Conservation (phyloP, 2,329 filamentous ascomycete species). For the Aspergillus neotritici region DNA sequence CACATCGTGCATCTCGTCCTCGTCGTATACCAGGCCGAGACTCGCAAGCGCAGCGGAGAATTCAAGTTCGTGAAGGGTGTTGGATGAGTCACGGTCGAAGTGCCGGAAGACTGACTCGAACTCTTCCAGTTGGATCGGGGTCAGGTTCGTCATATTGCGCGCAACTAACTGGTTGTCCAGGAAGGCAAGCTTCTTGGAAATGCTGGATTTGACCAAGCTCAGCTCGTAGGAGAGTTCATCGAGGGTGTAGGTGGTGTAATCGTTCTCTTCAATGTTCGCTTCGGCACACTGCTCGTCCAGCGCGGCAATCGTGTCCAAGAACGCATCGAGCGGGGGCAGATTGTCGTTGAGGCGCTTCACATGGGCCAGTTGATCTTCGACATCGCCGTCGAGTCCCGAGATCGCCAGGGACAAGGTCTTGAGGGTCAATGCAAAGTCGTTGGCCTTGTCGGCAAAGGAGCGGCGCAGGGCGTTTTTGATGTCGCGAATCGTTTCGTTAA, state of each 20-base stretch:
- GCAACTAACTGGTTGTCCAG: slow-evolving; percentile 98
- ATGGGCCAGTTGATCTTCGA: slow-evolving; percentile 88
- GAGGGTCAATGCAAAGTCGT: slow-evolving; percentile 91
- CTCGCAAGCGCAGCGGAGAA: slow-evolving; percentile 95
- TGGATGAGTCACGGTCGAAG: slow-evolving; percentile 89
- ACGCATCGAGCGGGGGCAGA: slow-evolving; percentile 81
- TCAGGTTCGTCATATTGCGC: slow-evolving; percentile 96
- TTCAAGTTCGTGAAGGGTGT: slow-evolving; percentile 85
- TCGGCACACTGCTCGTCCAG: slow-evolving; percentile 87
- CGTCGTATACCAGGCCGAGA: slow-evolving; percentile 89
- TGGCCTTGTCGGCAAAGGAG: slow-evolving; percentile 95
- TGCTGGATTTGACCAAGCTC: slow-evolving; percentile 80
- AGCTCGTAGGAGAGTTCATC: slow-evolving; percentile 94
- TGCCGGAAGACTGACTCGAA: slow-evolving; percentile 98
- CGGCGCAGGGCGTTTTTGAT: slow-evolving; percentile 94
- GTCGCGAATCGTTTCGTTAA: slow-evolving; percentile 97
- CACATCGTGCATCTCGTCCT: slow-evolving; percentile 96
- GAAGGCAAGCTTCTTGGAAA: slow-evolving; percentile 94
- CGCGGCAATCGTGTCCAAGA: slow-evolving; percentile 77
- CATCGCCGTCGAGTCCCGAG: slow-evolving; percentile 92
- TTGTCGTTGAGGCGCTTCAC: slow-evolving; percentile 80
- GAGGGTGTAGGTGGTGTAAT: slow-evolving; percentile 98
- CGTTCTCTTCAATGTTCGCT: slow-evolving; percentile 98
- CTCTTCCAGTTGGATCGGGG: slow-evolving; percentile 95
- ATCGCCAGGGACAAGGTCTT: slow-evolving; percentile 94